Conservation (phyloP, 768 basidiomycete genomes). For the Termitomyces sp. region DNA sequence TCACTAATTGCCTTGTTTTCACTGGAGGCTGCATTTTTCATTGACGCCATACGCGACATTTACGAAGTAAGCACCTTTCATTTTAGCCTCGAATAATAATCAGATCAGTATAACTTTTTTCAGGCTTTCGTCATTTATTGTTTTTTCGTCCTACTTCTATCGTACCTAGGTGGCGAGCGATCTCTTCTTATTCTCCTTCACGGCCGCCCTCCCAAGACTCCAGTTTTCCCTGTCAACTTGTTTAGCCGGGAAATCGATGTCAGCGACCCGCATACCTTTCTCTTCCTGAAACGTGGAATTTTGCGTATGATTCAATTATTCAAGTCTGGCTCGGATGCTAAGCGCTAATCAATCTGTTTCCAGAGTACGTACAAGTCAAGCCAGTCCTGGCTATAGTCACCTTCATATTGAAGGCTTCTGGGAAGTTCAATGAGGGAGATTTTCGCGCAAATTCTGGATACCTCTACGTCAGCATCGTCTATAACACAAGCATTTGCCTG, state of each 20-base stretch:
- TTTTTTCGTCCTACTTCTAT: constrained; percentile 80
- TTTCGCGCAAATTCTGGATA: constrained; percentile 86
- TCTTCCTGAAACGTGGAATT: constrained; percentile 93
- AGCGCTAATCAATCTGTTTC: neutral
- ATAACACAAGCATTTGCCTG: constrained; percentile 78
- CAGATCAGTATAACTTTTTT: neutral
- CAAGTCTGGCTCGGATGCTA: constrained; percentile 44
- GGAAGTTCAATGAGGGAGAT: constrained; percentile 88
- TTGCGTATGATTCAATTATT: constrained; percentile 53
- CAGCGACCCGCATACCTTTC: constrained; percentile 91
- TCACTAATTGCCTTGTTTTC: constrained; percentile 93
- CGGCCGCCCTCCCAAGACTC: constrained; percentile 83
- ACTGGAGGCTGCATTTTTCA: constrained; percentile 91
- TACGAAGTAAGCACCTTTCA: constrained; percentile 70
- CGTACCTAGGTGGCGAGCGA: constrained; percentile 89
- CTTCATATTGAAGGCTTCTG: constrained; percentile 79
- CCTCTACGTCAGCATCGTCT: constrained; percentile 84
- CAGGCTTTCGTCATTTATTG: constrained; percentile 95
- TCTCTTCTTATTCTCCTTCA: constrained; percentile 90
- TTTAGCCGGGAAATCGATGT: constrained; percentile 86
- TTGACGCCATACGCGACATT: constrained; percentile 91
- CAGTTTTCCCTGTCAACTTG: constrained; percentile 83
- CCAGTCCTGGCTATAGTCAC: constrained; percentile 84
- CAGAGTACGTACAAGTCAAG: constrained; percentile 98
- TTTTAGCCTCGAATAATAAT: no score